phyloP scores from a whole-genome alignment of 2,329 filamentous ascomycete species.

The Boeremia lycopersici region DNA sequence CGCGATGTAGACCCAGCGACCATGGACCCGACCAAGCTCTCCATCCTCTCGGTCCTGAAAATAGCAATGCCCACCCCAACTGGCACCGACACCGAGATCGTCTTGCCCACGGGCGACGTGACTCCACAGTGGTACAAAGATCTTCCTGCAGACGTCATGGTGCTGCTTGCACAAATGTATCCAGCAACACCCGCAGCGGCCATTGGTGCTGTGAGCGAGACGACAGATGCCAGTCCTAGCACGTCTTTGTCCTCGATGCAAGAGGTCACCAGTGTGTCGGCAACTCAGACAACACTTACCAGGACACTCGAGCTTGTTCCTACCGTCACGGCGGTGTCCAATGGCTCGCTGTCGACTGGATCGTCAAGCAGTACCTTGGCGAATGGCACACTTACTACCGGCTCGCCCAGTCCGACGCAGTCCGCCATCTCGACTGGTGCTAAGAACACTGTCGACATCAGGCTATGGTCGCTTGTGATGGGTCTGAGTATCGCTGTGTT shows the following conservation, averaged over 20 bases:
- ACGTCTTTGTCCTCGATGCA: neutral
- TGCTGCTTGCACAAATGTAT: conserved; percentile 16
- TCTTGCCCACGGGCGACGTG: conserved; percentile 3
- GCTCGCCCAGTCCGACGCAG: neutral
- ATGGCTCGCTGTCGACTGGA: neutral
- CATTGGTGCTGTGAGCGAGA: neutral
- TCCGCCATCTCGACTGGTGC: conserved; percentile 1
- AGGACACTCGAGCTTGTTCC: conserved; percentile 1
- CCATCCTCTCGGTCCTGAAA: conserved; percentile 16
- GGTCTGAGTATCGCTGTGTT: neutral
- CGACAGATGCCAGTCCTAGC: neutral
- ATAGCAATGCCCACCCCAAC: conserved; percentile 13
- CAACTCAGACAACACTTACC: neutral
- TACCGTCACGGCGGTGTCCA: neutral
- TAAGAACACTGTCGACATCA: conserved; percentile 2
- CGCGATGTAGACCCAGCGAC: conserved; percentile 11
- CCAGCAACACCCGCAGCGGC: neutral
- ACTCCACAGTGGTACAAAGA: conserved; percentile 16
- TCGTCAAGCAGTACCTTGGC: neutral
- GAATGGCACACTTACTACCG: neutral
- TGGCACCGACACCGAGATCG: conserved; percentile 1
- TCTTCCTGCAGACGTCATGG: conserved; percentile 13
- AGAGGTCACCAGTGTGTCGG: neutral
- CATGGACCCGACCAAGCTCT: conserved; percentile 15
- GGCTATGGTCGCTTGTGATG: neutral